Evolutionary conservation across 2,329 filamentous ascomycete species (phyloP).

Genomic region (Ustilaginoidea virens): DNA sequence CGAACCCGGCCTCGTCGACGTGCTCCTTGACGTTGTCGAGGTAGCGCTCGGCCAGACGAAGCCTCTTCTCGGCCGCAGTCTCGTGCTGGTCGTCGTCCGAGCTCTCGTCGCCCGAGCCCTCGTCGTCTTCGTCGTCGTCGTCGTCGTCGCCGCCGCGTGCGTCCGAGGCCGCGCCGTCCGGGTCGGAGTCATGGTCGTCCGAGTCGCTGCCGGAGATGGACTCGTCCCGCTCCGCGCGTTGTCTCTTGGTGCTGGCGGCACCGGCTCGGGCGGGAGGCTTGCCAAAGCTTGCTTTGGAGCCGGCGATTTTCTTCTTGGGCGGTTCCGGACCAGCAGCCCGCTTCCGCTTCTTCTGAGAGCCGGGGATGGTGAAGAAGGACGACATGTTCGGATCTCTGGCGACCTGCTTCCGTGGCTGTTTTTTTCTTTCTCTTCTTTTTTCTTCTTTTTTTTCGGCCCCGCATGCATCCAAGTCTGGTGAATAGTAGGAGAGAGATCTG

Average conservation of each 20-base stretch:
- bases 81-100: too few relatives aligned
- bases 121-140: slow-evolving; percentile 25
- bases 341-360: slow-evolving; percentile 84
- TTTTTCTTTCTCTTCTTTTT: background rate
- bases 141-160: slow-evolving; percentile 31
- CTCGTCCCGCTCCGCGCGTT: slow-evolving; percentile 41
- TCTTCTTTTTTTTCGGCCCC: too few relatives aligned
- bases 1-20: slow-evolving; percentile 69
- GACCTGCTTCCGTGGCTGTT: background rate
- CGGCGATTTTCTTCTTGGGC: slow-evolving; percentile 44
- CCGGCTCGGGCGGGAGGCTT: slow-evolving; percentile 25
- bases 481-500: too few relatives aligned
- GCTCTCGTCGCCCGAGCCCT: slow-evolving; percentile 54
- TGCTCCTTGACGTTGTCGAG: slow-evolving; percentile 79
- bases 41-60: slow-evolving; percentile 83
- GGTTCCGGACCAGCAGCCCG: slow-evolving; percentile 38
- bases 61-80: slow-evolving; percentile 74
- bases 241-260: slow-evolving; percentile 24
- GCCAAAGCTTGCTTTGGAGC: slow-evolving; percentile 22
- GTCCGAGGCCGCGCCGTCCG: slow-evolving; percentile 21
- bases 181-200: slow-evolving; percentile 44
- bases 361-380: slow-evolving; percentile 86
- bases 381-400: slow-evolving; percentile 46
- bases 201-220: slow-evolving; percentile 81
- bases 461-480: too few relatives aligned